Evolutionary conservation across 2,329 filamentous ascomycete genomes (phyloP).

Genomic region (Aureobasidium mangrovei): DNA sequence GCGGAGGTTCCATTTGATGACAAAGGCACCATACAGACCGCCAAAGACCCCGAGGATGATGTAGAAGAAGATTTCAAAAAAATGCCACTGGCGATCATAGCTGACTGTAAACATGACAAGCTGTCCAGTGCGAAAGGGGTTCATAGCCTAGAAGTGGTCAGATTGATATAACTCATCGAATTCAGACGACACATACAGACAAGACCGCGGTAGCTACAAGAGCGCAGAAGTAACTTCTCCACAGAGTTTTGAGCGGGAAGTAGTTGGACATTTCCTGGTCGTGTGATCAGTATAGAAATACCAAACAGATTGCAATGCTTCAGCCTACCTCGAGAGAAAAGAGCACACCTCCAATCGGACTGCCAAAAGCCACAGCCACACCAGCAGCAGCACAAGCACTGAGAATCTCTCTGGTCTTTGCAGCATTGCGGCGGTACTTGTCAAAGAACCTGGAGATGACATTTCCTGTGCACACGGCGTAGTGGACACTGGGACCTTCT

Average conservation of each 20-base stretch:
- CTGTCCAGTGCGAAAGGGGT: constrained; percentile 92
- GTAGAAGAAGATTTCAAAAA: constrained; percentile 92
- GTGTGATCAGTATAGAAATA: constrained; percentile 8
- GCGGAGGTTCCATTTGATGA: constrained; percentile 95
- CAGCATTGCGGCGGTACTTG: constrained; percentile 85
- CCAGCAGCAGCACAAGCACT: constrained; percentile 91
- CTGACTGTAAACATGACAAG: constrained; percentile 98
- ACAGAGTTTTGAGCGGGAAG: constrained; percentile 94
- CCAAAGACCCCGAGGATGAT: constrained; percentile 86
- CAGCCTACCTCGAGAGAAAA: constrained; percentile 68
- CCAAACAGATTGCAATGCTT: constrained; percentile 12
- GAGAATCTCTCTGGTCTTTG: constrained; percentile 89
- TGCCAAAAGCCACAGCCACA: constrained; percentile 93
- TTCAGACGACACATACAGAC: constrained; percentile 42
- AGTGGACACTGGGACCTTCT: constrained; percentile 97
- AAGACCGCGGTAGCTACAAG: constrained; percentile 88
- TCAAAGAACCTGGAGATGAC: constrained; percentile 88
- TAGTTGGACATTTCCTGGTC: constrained; percentile 80
- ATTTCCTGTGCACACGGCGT: constrained; percentile 94
- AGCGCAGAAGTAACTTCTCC: constrained; percentile 97
- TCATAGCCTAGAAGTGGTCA: constrained; percentile 58
- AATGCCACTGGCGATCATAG: constrained; percentile 95
- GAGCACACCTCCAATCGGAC: constrained; percentile 89
- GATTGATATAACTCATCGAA: neutral
- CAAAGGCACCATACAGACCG: constrained; percentile 88